Base-by-base conservation (phyloP, 1,139 yeast genomes). In the Kodamaea sp. region DNA sequence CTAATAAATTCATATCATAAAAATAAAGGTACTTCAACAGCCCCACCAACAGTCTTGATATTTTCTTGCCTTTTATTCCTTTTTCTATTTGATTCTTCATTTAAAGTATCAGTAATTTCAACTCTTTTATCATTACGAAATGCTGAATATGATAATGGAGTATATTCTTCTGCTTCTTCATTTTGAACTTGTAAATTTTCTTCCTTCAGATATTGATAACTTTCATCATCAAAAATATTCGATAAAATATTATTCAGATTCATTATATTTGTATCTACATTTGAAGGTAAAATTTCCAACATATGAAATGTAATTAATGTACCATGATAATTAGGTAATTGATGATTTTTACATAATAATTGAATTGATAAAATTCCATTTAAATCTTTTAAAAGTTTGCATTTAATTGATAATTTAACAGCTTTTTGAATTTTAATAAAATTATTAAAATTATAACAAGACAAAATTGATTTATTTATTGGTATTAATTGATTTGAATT, bases 291-390 rank as follows among this genome's bases (percentile, higher is more conserved):
- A 2, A 62, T 52, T 50, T 82, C 88, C 39, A 82, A 55, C 58
- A 83, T 70, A 42, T 78, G 73, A 46, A 81, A 76, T 26, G 83
- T 83, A 6, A 83, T 72, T 27, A 81, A 70, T 1, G 84, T 78
- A 2, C 87, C 88, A 2, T 78, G 67, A 48, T 77, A 78, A 38
- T 48, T 53, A 3, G 58, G 48, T n/a, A 55, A 41, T n/a, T 51
- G 53, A 7, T 51, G 42, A 46, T 63, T 67, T 39, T 60, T 66
- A 45, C 75, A 61, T 9, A 73, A 56, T 31, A 77, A 53, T 39
- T 74, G 75, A 8, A 77, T 52, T 2, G 78, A 67, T 2, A 79
- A 64, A 1, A 81, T 58, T 0, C 86, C 86, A 44, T 67, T 65
- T 10, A 60, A 49, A 55, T 82, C 90, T 55, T 76, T 77, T 43